Base-by-base conservation (phyloP, 176 grass and related monocot species). In the Aegilops longissima region DNA sequence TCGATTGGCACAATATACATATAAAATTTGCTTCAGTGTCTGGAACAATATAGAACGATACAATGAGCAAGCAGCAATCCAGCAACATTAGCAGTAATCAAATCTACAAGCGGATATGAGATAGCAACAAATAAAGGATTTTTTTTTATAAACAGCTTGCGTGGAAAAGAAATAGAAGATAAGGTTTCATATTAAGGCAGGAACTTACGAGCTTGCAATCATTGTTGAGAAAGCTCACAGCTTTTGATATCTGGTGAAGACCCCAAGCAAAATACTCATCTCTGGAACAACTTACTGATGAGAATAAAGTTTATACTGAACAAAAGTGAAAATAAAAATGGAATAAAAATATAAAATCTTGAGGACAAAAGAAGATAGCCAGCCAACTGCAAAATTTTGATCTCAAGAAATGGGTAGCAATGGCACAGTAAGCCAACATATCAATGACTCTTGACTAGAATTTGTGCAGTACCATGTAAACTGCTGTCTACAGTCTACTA, bases 181-280 rank as follows among this genome's bases (percentile, higher is more conserved):
- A 66, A 9, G 17, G 63, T 70, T 68, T 24, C 21, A 49, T 80
- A 72, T 80, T 56, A 74, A 58, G 67, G 82, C 45, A 80, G 33
- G 61, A 78, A 81, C 94, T 86, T 93, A 99, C 97, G 40, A 99
- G 92, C 67, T 99, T 99, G 89, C 97, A 99, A 71, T 99, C 97
- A 51, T 99, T 99, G 80, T 99, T 99, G 61, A 99, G 90, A 88
- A 99, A 99, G 94, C 97, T 99, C 87, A 97, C 94, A 68, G 94
- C 97, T 93, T 99, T 99, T 40, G 97, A 87, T 89, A 99, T 99
- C 91, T 94, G 94, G 77, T 99, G 97, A 84, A 99, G 89, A 39
- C 97, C 97, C 97, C 97, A 99, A 76, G 97, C 97, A 90, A 87
- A 97, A 69, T 99, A 99, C 85, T 99, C 97, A 89, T 97, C 94